These are phyloP conservation scores for Xylaria scruposa DNA, from an alignment of 495 filamentous ascomycete genomes.

Conservation along the genomic window DNA sequence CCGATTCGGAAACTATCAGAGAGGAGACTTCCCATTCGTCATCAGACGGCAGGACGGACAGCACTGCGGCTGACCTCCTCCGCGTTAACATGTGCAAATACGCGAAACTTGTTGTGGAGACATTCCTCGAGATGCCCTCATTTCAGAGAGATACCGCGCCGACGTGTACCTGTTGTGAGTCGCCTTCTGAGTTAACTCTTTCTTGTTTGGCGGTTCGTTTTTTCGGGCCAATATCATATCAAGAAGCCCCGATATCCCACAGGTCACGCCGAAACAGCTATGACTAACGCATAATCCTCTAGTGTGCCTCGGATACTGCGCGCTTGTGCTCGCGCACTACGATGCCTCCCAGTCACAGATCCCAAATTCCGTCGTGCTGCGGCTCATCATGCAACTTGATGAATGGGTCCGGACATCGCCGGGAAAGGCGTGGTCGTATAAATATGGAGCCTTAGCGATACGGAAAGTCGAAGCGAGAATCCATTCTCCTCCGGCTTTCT, in stretches of 20 bases:
- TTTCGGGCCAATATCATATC: not conserved
- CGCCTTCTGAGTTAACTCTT: not conserved
- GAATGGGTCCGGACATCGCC: constrained; percentile 39
- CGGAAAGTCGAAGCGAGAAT: constrained; percentile 37
- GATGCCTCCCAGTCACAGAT: constrained; percentile 38
- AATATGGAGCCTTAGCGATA: constrained; percentile 37
- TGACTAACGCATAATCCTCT: not conserved
- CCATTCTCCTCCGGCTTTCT: not conserved
- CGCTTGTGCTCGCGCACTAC: constrained; percentile 38
- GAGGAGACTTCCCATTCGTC: constrained; percentile 4
- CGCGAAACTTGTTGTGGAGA: constrained; percentile 36
- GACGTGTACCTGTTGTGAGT: constrained; percentile 31
- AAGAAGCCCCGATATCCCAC: not conserved
- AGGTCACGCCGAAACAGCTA: not conserved
- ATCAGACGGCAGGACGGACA: not conserved
- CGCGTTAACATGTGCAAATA: constrained; percentile 37
- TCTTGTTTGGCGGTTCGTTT: not conserved
- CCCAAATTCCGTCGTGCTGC: constrained; percentile 32
- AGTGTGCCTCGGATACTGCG: constrained; percentile 40
- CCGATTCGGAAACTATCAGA: constrained; percentile 2
- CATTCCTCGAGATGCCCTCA: constrained; percentile 39
- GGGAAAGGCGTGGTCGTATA: constrained; percentile 38
- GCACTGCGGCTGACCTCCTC: constrained; percentile 17
- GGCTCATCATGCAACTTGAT: constrained; percentile 35
- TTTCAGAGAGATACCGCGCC: constrained; percentile 36